Base-by-base conservation (phyloP, 331 rosid species). In the Stylosanthes scabra region DNA sequence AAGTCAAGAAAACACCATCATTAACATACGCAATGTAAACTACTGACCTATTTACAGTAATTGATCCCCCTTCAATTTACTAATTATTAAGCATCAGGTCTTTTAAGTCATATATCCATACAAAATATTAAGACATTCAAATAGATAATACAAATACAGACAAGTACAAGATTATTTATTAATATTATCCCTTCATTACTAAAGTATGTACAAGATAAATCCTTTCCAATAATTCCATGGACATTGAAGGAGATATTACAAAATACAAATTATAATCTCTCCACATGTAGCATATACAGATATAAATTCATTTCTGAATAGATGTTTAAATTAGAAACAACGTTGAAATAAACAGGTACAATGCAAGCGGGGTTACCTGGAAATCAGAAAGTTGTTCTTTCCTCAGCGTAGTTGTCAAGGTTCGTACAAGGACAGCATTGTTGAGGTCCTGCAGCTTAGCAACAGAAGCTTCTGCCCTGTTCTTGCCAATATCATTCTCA, bases 381-480 rank as follows among this genome's bases (percentile, higher is more conserved):
- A 88, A 93, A 61, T 85, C 72, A 45, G 97, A 87, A 76, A 93
- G 93, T 47, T 84, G 93, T 68, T 90, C 97, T 50, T 78, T 87
- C 2, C 86, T 83, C 74, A 93, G 75, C 67, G 80, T 72, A 14
- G 81, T 75, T 59, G 93, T 86, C 82, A 87, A 80, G 63, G 81
- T 79, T 15, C 56, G 85, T 16, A 93, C 97, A 73, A 76, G 74
- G 67, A 93, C 98, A 44, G 91, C 94, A 79, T 91, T 94, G 85
- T 94, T 94, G 74, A 94, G 96, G 69, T 93, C 97, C 83, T 93
- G 97, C 82, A 93, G 78, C 89, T 94, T 94, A 66, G 84, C 92
- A 74, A 89, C 88, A 49, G 97, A 86, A 68, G 97, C 90, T 61
- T 57, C 88, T 52, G 99, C 96, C 81, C 99, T 85, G 81, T 93